A percentile compares a stretch with the other conserved stretches of the same genome.
Evolutionary conservation across 2,329 filamentous ascomycete species (phyloP).

Genomic region (Diaporthe caulivora): DNA sequence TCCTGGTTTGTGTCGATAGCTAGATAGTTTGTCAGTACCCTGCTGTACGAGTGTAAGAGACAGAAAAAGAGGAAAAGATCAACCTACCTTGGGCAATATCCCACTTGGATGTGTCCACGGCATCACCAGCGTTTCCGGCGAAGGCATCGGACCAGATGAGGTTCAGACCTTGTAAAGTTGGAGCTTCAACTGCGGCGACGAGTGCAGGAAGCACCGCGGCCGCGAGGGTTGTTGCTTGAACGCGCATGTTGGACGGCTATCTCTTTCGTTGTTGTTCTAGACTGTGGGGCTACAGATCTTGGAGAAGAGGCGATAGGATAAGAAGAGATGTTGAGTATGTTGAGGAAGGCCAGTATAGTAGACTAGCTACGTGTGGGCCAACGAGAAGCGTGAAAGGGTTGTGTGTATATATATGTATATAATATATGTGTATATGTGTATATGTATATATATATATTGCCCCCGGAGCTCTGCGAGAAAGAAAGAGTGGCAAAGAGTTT

Average conservation of each 20-base stretch:
- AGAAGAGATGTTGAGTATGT: slow-evolving; percentile 3
- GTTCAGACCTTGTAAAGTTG: slow-evolving; percentile 54
- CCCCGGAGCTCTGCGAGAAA: slow-evolving; percentile 3
- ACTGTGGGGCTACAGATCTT: slow-evolving; percentile 16
- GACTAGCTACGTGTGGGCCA: slow-evolving; percentile 34
- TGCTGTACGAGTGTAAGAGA: too few relatives aligned
- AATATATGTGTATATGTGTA: background rate
- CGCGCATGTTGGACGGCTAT: slow-evolving; percentile 32
- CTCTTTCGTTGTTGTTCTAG: slow-evolving; percentile 17
- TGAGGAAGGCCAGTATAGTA: slow-evolving; percentile 20
- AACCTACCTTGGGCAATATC: slow-evolving; percentile 51
- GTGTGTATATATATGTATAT: background rate
- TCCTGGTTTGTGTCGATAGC: slow-evolving; percentile 59
- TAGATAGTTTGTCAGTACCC: background rate
- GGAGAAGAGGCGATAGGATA: background rate
- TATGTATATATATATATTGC: slow-evolving; percentile 2
- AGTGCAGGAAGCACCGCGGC: slow-evolving; percentile 46
- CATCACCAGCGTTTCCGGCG: slow-evolving; percentile 49
- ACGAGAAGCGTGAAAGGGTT: background rate
- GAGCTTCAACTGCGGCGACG: slow-evolving; percentile 53
- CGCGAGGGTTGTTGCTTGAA: slow-evolving; percentile 44
- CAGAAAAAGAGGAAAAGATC: too few relatives aligned
- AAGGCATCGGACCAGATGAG: slow-evolving; percentile 60
- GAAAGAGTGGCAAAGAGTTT: slow-evolving; percentile 13
- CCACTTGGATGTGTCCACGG: slow-evolving; percentile 55